Evolutionary conservation across 2,329 filamentous ascomycete genomes (phyloP).

Genomic region (Zarea fungicola): DNA sequence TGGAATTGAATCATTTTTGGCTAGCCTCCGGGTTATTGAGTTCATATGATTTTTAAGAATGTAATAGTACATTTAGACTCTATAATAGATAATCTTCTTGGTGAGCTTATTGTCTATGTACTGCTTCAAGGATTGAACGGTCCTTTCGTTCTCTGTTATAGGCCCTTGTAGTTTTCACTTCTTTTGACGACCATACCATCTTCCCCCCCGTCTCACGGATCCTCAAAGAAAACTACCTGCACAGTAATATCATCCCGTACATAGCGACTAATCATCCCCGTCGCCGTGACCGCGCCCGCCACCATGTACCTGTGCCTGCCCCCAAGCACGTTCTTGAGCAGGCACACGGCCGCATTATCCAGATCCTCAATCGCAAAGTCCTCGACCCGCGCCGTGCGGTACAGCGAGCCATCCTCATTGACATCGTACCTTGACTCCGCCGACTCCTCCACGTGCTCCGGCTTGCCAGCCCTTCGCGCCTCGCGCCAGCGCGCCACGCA

Average conservation of each 20-base stretch:
- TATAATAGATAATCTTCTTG: too few species aligned
- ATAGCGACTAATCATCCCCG: conserved; percentile 61
- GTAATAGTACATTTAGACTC: too few species aligned
- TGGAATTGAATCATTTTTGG: too few species aligned
- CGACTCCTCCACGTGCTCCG: background rate
- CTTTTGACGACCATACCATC: too few species aligned
- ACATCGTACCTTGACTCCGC: conserved; percentile 2
- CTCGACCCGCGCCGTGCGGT: conserved; percentile 29
- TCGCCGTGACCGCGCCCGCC: conserved; percentile 65
- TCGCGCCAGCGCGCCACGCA: conserved; percentile 15
- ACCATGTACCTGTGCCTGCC: conserved; percentile 71
- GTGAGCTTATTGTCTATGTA: too few species aligned
- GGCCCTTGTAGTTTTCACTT: too few species aligned
- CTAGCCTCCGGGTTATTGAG: too few species aligned
- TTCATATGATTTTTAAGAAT: too few species aligned
- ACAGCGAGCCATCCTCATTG: conserved; percentile 20
- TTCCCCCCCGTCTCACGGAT: too few species aligned
- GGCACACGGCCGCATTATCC: conserved; percentile 74
- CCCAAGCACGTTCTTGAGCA: conserved; percentile 75
- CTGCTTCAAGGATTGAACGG: too few species aligned
- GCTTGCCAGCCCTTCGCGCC: conserved; percentile 1
- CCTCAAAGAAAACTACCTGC: conserved; percentile 65
- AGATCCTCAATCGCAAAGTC: conserved; percentile 69
- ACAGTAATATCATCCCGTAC: conserved; percentile 74
- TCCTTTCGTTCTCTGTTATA: too few species aligned